phyloP scores from a whole-genome alignment of 192 early-diverging fungal genomes.

The Coemansia sp. region DNA sequence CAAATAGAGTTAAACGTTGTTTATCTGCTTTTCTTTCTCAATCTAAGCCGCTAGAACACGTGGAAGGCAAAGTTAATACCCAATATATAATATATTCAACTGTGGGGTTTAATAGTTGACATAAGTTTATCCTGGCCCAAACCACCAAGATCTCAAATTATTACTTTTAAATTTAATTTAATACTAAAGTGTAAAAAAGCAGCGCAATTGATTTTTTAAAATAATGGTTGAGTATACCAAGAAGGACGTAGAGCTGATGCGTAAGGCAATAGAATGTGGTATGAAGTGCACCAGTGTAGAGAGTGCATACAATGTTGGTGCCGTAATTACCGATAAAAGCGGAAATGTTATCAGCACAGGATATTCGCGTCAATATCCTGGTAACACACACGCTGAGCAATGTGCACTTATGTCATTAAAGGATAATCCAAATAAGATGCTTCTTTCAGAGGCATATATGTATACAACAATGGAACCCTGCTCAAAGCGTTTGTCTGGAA shows the following conservation, averaged over 20 bases:
- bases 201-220: neutral
- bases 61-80: neutral
- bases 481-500: constrained; percentile 79
- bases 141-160: neutral
- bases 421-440: neutral
- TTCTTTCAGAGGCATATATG: constrained; percentile 1
- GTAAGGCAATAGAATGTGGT: constrained; percentile 73
- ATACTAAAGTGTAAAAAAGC: constrained; percentile 7
- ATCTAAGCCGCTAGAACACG: neutral
- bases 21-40: neutral
- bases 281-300: constrained; percentile 66
- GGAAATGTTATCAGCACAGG: constrained; percentile 72
- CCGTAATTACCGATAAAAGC: constrained; percentile 58
- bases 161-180: neutral
- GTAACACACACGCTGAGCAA: constrained; percentile 98
- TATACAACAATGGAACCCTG: constrained; percentile 99
- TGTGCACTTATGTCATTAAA: constrained; percentile 72
- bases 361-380: constrained; percentile 88
- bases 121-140: neutral
- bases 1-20: neutral
- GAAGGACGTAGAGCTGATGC: constrained; percentile 67
- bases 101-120: neutral
- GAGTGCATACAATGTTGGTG: constrained; percentile 92
- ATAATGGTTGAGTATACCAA: constrained; percentile 14
- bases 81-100: neutral